A percentile compares a stretch with the other conserved stretches of the same genome.
Conservation (phyloP, 179 eudicot species). For the Spergularia azorica region DNA sequence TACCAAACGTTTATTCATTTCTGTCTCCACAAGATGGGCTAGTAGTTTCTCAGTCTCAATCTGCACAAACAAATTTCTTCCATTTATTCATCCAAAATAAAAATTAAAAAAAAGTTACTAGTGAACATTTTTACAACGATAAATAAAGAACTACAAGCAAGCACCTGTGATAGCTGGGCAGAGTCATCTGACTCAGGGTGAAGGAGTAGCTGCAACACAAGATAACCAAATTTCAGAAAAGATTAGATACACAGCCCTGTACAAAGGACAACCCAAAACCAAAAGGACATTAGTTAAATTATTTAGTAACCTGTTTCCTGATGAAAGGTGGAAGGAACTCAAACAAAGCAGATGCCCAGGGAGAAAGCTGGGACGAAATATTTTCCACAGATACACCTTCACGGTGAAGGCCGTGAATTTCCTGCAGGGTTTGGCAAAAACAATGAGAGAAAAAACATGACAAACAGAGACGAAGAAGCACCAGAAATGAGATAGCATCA, state of each 20-base stretch:
- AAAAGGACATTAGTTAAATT: conserved; percentile 1
- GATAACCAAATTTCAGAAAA: conserved; percentile 9
- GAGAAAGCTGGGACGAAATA: conserved; percentile 85
- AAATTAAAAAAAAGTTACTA: too few relatives aligned
- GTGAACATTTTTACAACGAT: too few relatives aligned
- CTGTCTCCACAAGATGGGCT: conserved; percentile 92
- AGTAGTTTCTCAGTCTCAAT: conserved; percentile 96
- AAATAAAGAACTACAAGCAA: conserved; percentile 15
- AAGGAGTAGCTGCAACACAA: conserved; percentile 71
- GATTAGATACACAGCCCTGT: background rate
- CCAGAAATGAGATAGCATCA: background rate
- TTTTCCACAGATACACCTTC: conserved; percentile 76
- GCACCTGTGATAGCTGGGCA: conserved; percentile 96
- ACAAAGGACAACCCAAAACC: background rate
- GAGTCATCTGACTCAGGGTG: conserved; percentile 98
- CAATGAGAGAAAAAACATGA: background rate
- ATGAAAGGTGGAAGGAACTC: conserved; percentile 91
- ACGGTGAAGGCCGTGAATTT: conserved; percentile 77
- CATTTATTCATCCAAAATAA: background rate
- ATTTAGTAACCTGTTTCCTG: conserved; percentile 65
- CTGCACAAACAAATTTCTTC: conserved; percentile 40
- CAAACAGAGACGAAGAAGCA: background rate
- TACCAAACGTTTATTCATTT: conserved; percentile 92
- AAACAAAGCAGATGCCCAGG: conserved; percentile 98
- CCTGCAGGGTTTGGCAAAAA: conserved; percentile 46